Percentiles rank a stretch among this genome's conserved stretches.
Conservation (phyloP, 495 filamentous ascomycete species). For the Hypoxylon perforatum region DNA sequence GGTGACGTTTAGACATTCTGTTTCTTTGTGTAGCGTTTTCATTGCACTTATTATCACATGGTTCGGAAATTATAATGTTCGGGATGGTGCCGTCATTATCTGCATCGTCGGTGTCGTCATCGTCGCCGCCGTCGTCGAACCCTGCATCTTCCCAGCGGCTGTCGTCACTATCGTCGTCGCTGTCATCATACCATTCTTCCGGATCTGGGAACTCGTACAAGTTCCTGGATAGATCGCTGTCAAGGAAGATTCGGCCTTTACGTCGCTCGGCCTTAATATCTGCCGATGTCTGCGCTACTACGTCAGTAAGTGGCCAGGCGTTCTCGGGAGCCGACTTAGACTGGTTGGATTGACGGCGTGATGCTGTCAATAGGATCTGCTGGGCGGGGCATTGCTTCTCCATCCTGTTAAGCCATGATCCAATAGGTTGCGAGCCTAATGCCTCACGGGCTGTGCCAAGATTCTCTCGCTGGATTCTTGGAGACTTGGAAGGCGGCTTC, state of each 20-base stretch:
- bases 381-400: neutral
- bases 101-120: constrained; percentile 9
- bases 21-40: neutral
- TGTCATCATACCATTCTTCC: constrained; percentile 6
- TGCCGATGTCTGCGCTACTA: neutral
- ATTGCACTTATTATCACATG: constrained; percentile 3
- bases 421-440: constrained; percentile 20
- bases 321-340: neutral
- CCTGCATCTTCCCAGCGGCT: constrained; percentile 33
- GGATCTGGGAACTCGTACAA: constrained; percentile 33
- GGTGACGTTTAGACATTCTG: neutral
- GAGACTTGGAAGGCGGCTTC: neutral
- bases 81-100: neutral
- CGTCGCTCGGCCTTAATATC: constrained; percentile 24
- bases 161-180: constrained; percentile 3
- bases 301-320: too few relatives aligned
- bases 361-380: neutral
- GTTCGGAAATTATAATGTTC: constrained; percentile 5
- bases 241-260: constrained; percentile 26
- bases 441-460: constrained; percentile 21
- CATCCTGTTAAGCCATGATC: neutral
- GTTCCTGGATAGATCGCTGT: neutral
- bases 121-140: constrained; percentile 11
- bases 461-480: constrained; percentile 2
- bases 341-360: neutral